Percentiles rank a stretch among this genome's conserved stretches.
These are phyloP conservation scores for Neurospora terricola DNA, from an alignment of 495 filamentous ascomycete genomes.

Conservation along the genomic window DNA sequence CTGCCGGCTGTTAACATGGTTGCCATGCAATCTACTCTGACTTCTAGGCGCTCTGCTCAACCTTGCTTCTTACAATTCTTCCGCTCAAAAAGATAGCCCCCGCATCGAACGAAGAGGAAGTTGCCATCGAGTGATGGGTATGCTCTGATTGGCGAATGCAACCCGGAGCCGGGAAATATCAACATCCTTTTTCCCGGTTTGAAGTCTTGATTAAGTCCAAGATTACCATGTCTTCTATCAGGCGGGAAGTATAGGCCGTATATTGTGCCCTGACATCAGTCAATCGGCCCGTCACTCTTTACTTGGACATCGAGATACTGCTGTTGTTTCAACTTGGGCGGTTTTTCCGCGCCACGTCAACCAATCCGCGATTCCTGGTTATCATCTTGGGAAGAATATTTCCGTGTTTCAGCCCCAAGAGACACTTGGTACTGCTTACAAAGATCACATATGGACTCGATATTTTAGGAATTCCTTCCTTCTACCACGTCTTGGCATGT, in stretches of 20 bases:
- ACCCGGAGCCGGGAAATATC: not conserved
- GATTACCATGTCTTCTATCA: not conserved
- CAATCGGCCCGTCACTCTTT: not conserved
- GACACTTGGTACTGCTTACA: not conserved
- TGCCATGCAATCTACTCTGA: not conserved
- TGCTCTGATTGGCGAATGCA: not conserved
- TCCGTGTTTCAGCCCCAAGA: not conserved
- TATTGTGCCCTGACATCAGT: not conserved
- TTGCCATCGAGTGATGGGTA: not conserved
- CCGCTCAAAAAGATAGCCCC: not conserved
- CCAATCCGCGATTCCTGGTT: not conserved
- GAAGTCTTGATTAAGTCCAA: not conserved
- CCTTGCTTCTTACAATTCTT: not conserved
- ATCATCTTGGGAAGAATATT: not conserved
- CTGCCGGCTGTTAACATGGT: not conserved
- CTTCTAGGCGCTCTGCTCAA: not conserved
- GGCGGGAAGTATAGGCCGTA: not conserved
- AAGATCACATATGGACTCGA: not conserved
- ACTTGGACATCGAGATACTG: not conserved
- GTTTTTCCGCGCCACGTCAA: not conserved
- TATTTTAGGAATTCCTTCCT: not conserved
- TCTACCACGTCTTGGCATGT: not conserved
- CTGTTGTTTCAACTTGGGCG: not conserved
- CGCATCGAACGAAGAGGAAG: not conserved
- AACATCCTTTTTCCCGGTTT: not conserved